Evolutionary conservation across 1,139 yeast genomes (phyloP), one percentile per base, ranked within the genome.

Genomic region (Suhomyces bolitotheri): DNA sequence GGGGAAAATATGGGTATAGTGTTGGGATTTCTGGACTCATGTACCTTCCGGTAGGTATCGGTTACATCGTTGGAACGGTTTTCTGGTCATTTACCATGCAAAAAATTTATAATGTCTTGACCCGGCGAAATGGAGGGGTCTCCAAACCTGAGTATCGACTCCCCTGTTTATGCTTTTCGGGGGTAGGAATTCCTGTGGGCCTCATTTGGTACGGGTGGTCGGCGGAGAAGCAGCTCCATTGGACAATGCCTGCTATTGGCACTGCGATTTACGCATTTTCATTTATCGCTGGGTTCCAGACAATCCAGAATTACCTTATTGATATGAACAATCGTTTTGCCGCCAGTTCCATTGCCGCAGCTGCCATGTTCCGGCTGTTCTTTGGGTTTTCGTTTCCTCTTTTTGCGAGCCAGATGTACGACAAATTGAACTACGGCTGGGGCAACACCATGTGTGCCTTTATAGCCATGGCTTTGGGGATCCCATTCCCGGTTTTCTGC

Each of bases 201-300:
- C 61, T 80, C 26, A 58, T 80, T 26, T 73, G 82, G 72, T 80
- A 76, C 50, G 85, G 86, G 4, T 80, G 85, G 84, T 66, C 78
- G 19, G 82, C 80, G 1, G 63, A 79, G 44, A 63, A 65, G 20
- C 53, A 61, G 32, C 45, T 64, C 25, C 73, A 58, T 39, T 80
- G 84, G 80, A 63, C 80, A 22, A 73, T 78, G 66, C 82, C 85
- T 2, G 60, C 63, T 12, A 60, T 79, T 20, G 85, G 84, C 4
- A 63, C 76, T 8, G 73, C 62, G 2, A 62, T 78, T 10, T 80
- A 76, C 56, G 78, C 82, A 4, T 67, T 75, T 45, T 78, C 80
- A 3, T 66, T 80, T 16, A 70, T 79, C 26, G 78, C 78, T 5
- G 75, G 77, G 8, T 79, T 80, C 56, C 81, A 76, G 47, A 63